Evolutionary conservation across 371 early-diverging fungal genomes (phyloP), one percentile per base, ranked within the genome.

Genomic region (Rhizopus stolonifer): DNA sequence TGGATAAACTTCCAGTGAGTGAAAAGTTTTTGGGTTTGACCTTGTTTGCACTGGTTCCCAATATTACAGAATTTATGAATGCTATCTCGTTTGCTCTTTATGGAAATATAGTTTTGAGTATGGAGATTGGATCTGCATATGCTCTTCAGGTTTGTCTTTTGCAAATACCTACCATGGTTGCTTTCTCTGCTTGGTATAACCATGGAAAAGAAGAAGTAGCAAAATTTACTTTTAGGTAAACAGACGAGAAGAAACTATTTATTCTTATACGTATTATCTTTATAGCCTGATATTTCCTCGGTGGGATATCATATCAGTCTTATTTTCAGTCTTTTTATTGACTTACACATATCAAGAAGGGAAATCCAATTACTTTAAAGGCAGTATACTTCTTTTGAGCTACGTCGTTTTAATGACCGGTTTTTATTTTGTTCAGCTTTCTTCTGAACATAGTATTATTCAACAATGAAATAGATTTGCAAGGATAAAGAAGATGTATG

Each of bases 61-160:
- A 88, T 52, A 89, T 95, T 36, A 94, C 98, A 11, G 98, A 98
- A 74, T 95, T 98, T 64, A 89, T 93, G 81, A 98, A 98, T 64
- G 96, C 96, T 25, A 92, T 95, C 54, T 91, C 95, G 4, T 98
- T 98, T 80, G 95, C 96, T 8, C 68, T 92, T 51, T 79, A 89
- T 65, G 92, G 92, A 45, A 96, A 96, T 67, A 93, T 98, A 71
- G 92, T 90, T 0, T 79, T 98, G 31, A 81, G 82, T 59, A 83
- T 98, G 74, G 98, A 98, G 70, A 96, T 98, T 61, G 96, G 95
- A 17, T 94, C 93, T 15, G 96, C 95, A 1, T 98, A 98, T 69
- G 92, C 95, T 29, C 82, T 95, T 42, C 97, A 98, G 69, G 96
- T 95, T 1, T 90, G 94, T n/a, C 70, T 98, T 56, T 69, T 96